Percentiles rank a stretch among this genome's conserved stretches.
These are phyloP conservation scores for Rubia peregrina DNA, from an alignment of 305 asterid species.

Conservation along the genomic window DNA sequence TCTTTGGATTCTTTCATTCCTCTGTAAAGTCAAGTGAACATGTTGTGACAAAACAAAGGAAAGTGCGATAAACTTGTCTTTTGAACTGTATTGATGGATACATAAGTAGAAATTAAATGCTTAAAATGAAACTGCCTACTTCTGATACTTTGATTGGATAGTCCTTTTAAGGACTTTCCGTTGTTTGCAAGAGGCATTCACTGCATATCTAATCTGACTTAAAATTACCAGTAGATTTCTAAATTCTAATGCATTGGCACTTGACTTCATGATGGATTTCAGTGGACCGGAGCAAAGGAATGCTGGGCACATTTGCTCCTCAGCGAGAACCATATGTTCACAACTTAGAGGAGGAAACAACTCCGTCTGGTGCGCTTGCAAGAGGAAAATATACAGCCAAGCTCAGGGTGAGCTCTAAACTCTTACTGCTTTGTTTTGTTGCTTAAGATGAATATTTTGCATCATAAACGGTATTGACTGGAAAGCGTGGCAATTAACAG, in stretches of 20 bases:
- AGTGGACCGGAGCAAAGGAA: conserved; percentile 69
- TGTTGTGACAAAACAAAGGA: background rate
- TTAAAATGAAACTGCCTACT: background rate
- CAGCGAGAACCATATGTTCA: conserved; percentile 45
- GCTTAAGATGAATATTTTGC: background rate
- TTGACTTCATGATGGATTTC: conserved; percentile 20
- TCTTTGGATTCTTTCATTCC: background rate
- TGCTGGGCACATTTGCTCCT: conserved; percentile 83
- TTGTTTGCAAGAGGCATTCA: background rate
- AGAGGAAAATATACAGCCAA: conserved; percentile 67
- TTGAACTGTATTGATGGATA: background rate
- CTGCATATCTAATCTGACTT: background rate
- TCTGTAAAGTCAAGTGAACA: background rate
- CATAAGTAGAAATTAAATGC: background rate
- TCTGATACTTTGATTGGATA: background rate
- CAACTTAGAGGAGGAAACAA: conserved; percentile 61
- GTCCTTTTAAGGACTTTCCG: background rate
- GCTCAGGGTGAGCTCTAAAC: conserved; percentile 40
- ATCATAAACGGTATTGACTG: background rate
- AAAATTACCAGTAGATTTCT: background rate
- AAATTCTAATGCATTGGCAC: background rate
- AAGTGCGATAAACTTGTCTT: background rate
- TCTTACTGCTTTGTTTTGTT: background rate
- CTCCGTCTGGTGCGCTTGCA: conserved; percentile 73
- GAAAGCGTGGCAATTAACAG: background rate